Percentiles rank a stretch among this genome's conserved stretches.
These are phyloP conservation scores for Pythium insidiosum DNA, from an alignment of 352 stramenopile species.

Conservation along the genomic window DNA sequence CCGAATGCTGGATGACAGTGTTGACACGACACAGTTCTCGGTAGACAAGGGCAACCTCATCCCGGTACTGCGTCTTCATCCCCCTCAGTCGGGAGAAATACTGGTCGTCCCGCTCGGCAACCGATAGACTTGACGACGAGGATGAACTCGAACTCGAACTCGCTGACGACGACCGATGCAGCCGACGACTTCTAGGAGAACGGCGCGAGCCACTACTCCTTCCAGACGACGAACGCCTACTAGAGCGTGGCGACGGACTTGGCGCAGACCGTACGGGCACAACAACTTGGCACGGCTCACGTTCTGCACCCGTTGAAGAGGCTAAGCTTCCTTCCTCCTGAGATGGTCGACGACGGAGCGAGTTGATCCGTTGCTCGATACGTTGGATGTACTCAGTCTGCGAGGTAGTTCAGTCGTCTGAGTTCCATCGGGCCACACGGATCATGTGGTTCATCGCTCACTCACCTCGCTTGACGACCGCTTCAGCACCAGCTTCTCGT, in stretches of 20 bases:
- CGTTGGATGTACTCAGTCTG: slow-evolving; percentile 57
- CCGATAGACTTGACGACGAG: slow-evolving; percentile 3
- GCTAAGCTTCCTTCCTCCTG: too few species aligned
- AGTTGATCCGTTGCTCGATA: slow-evolving; percentile 56
- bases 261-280: too few species aligned
- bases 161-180: slow-evolving; percentile 12
- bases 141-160: slow-evolving; percentile 6
- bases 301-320: too few species aligned
- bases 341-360: slow-evolving; percentile 41
- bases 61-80: slow-evolving; percentile 70
- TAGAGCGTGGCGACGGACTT: too few species aligned
- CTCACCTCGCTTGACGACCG: slow-evolving; percentile 50
- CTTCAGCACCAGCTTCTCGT: slow-evolving; percentile 69
- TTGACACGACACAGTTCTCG: slow-evolving; percentile 76
- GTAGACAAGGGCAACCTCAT: slow-evolving; percentile 75
- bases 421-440: too few species aligned
- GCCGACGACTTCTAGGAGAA: slow-evolving; percentile 8
- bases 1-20: slow-evolving; percentile 71
- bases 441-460: neutral
- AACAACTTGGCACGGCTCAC: too few species aligned
- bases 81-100: slow-evolving; percentile 62
- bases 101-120: slow-evolving; percentile 29
- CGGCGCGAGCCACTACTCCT: too few species aligned
- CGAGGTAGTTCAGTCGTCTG: too few species aligned
- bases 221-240: neutral